phyloP scores from a whole-genome alignment of 2,329 filamentous ascomycete species.

The Tetracladium maxilliforme region DNA sequence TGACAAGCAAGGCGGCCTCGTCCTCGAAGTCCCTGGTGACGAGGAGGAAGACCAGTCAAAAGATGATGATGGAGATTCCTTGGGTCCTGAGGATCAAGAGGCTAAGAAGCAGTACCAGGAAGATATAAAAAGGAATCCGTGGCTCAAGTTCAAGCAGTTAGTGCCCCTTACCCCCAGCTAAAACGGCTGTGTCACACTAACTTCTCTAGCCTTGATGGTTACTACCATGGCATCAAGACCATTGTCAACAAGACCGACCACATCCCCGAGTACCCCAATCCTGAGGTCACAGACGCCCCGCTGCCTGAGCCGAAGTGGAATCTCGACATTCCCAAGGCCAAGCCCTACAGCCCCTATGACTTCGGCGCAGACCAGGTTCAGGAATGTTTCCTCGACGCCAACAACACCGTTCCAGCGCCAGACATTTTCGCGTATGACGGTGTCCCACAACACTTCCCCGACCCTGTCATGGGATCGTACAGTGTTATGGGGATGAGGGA shows the following conservation, averaged over 20 bases:
- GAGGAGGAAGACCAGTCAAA: too few relatives aligned
- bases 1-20: too few relatives aligned
- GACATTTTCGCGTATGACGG: conserved; percentile 55
- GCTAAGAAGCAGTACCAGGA: too few relatives aligned
- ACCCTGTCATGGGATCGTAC: conserved; percentile 65
- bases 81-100: too few relatives aligned
- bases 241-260: conserved; percentile 51
- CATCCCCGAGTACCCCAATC: conserved; percentile 53
- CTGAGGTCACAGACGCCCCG: conserved; percentile 5
- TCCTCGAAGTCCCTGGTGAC: too few relatives aligned
- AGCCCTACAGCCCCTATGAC: conserved; percentile 53
- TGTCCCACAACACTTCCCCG: conserved; percentile 61
- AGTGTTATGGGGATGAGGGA: conserved; percentile 57
- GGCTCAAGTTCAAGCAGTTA: too few relatives aligned
- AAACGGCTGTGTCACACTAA: conserved; percentile 23
- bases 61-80: too few relatives aligned
- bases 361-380: conserved; percentile 42
- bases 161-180: too few relatives aligned
- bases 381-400: conserved; percentile 48
- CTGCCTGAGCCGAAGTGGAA: conserved; percentile 14
- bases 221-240: conserved; percentile 63
- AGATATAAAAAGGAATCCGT: too few relatives aligned
- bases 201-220: conserved; percentile 53
- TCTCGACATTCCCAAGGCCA: conserved; percentile 38
- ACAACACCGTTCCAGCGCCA: conserved; percentile 39